phyloP scores from a whole-genome alignment of 1,139 yeast genomes.

The Taphrina sp. region DNA sequence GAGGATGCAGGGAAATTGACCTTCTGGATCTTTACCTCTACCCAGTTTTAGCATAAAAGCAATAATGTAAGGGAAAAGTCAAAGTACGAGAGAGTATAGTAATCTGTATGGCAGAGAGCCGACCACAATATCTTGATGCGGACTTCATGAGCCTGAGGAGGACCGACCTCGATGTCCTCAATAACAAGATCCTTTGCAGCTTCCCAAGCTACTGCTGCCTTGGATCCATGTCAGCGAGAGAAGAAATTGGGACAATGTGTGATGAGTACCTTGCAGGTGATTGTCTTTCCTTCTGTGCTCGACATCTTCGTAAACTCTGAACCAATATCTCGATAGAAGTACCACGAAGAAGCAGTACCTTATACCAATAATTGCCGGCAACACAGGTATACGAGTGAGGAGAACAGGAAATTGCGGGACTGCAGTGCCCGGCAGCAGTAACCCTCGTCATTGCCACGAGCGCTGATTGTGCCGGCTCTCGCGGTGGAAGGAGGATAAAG shows the following conservation, averaged over 20 bases:
- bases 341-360: too few relatives aligned
- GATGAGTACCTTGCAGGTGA: constrained; percentile 67
- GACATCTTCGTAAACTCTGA: constrained; percentile 1
- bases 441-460: too few relatives aligned
- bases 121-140: constrained; percentile 83
- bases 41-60: neutral
- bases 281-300: constrained; percentile 56
- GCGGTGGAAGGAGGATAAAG: too few relatives aligned
- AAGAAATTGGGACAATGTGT: too few relatives aligned
- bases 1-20: constrained; percentile 79
- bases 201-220: constrained; percentile 97
- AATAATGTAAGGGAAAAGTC: too few relatives aligned
- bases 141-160: constrained; percentile 96
- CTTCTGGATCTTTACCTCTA: constrained; percentile 88
- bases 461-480: neutral
- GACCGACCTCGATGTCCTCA: constrained; percentile 84
- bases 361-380: too few relatives aligned
- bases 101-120: constrained; percentile 98
- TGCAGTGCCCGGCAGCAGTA: neutral
- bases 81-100: constrained; percentile 72
- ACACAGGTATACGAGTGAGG: too few relatives aligned
- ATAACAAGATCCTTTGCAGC: constrained; percentile 77
- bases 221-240: neutral
- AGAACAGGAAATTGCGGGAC: neutral
- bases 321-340: neutral